Evolutionary conservation across 345 rosid species (phyloP).

Genomic region (Litchi chinensis): DNA sequence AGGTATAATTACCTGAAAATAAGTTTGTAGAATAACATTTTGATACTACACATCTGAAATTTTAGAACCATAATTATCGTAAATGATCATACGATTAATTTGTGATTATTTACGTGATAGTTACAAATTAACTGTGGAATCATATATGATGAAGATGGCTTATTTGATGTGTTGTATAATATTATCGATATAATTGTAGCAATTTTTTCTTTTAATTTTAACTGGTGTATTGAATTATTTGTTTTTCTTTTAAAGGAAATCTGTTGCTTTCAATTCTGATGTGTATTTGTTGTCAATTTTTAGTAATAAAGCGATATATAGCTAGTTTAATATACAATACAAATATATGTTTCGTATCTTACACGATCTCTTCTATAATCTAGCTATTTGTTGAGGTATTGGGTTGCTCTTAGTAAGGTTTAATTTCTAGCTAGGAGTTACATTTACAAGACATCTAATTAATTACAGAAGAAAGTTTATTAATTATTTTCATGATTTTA

Average conservation of each 20-base stretch:
- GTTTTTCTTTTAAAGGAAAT: background rate
- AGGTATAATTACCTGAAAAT: background rate
- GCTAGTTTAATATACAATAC: background rate
- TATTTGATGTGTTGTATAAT: background rate
- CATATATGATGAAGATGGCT: background rate
- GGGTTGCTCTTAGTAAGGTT: too few relatives aligned
- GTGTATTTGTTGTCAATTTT: background rate
- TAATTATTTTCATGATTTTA: too few relatives aligned
- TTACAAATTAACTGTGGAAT: too few relatives aligned
- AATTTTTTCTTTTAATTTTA: background rate
- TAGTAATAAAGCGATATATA: background rate
- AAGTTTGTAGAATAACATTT: background rate
- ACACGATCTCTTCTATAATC: too few relatives aligned
- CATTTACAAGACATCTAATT: too few relatives aligned
- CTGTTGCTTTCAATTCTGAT: background rate
- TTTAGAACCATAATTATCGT: too few relatives aligned
- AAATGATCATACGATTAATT: too few relatives aligned
- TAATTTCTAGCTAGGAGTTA: too few relatives aligned
- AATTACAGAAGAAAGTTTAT: too few relatives aligned
- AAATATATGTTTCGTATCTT: too few relatives aligned
- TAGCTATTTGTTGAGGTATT: too few relatives aligned
- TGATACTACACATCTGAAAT: background rate
- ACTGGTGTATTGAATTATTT: background rate
- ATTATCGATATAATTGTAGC: background rate
- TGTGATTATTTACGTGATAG: too few relatives aligned